These are phyloP conservation scores for Lonicera japonica DNA, from an alignment of 129 eudicot species.

Conservation along the genomic window DNA sequence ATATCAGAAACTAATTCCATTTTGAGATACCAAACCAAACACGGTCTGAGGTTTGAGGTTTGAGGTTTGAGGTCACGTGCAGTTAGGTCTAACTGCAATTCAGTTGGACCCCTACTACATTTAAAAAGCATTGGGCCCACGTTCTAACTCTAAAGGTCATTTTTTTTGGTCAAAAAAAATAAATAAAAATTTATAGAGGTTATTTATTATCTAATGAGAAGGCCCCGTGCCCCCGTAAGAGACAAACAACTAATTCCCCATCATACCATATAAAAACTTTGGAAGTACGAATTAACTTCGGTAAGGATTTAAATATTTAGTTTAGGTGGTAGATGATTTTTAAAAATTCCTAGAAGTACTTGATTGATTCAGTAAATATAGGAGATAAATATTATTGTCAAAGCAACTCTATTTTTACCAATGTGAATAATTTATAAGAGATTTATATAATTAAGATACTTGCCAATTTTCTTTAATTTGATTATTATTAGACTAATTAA, in stretches of 20 bases:
- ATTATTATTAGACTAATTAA: too few relatives aligned
- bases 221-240: slow-evolving; percentile 7
- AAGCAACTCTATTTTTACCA: not conserved
- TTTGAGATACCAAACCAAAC: not conserved
- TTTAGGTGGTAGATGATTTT: not conserved
- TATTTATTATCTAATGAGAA: not conserved
- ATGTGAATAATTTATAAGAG: too few relatives aligned
- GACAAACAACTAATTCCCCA: slow-evolving; percentile 14
- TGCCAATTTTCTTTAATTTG: too few relatives aligned
- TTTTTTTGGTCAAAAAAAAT: too few relatives aligned
- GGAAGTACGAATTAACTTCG: not conserved
- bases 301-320: not conserved
- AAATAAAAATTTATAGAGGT: too few relatives aligned
- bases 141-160: not conserved
- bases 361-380: not conserved
- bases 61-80: not conserved
- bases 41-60: not conserved
- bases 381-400: not conserved
- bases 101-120: not conserved
- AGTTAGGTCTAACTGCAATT: not conserved
- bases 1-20: not conserved
- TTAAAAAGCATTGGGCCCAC: slow-evolving; percentile 2
- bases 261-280: not conserved
- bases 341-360: not conserved
- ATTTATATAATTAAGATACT: too few relatives aligned